Percentiles rank a stretch among this genome's conserved stretches.
phyloP scores from a whole-genome alignment of 257 asterid species.

The Nicotiana knightiana region DNA sequence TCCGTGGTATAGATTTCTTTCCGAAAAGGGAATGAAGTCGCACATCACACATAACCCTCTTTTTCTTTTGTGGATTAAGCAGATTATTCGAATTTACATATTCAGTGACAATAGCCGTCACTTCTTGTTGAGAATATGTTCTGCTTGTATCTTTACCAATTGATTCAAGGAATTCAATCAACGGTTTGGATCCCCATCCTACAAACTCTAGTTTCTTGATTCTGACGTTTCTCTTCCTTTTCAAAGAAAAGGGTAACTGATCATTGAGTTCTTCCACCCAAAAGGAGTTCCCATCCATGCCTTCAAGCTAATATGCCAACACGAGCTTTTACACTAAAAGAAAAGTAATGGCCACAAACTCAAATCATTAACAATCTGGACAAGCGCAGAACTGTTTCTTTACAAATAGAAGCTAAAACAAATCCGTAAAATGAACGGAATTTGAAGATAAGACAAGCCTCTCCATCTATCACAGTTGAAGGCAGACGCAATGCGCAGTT shows the following conservation, averaged over 20 bases:
- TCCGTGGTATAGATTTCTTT: slow-evolving; percentile 45
- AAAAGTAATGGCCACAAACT: neutral
- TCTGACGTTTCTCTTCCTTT: slow-evolving; percentile 56
- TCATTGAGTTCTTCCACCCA: slow-evolving; percentile 60
- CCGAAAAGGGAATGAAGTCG: slow-evolving; percentile 62
- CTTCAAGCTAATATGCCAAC: neutral
- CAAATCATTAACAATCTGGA: neutral
- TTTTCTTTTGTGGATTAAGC: slow-evolving; percentile 55
- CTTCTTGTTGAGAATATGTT: slow-evolving; percentile 50
- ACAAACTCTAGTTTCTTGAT: slow-evolving; percentile 46
- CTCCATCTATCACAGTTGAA: neutral
- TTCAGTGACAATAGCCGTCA: slow-evolving; percentile 39
- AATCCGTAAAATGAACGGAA: neutral
- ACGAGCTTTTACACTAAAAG: neutral
- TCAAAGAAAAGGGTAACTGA: slow-evolving; percentile 25
- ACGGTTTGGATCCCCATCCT: slow-evolving; percentile 82
- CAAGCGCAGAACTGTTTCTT: neutral
- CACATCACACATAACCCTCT: slow-evolving; percentile 62
- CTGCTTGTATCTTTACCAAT: slow-evolving; percentile 55
- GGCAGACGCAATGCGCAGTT: neutral
- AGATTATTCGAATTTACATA: slow-evolving; percentile 55
- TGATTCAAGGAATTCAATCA: slow-evolving; percentile 72
- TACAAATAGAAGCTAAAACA: neutral
- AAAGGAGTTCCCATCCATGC: slow-evolving; percentile 47
- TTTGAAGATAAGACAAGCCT: slow-evolving; percentile 1